phyloP scores from a whole-genome alignment of 1,284 basidiomycete species.

The Puccinia coronata region DNA sequence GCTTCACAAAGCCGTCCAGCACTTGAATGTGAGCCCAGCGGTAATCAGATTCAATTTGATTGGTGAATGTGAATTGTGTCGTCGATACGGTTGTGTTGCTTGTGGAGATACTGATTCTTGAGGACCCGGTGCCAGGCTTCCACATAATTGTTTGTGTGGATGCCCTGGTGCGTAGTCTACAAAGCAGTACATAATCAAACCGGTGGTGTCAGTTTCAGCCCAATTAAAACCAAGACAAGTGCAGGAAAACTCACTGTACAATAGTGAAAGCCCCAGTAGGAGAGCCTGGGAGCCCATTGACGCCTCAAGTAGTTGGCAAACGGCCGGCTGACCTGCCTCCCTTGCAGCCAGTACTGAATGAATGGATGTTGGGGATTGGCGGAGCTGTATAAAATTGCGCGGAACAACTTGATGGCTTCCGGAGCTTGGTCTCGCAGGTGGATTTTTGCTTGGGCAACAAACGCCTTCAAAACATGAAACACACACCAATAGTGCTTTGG shows the following conservation, averaged over 20 bases:
- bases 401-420: background rate
- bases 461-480: background rate
- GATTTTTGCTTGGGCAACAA: background rate
- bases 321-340: background rate
- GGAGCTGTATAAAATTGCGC: background rate
- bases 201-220: too few species aligned
- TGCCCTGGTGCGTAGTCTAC: too few species aligned
- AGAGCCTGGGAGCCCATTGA: background rate
- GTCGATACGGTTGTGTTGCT: too few species aligned
- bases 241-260: background rate
- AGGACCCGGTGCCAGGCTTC: too few species aligned
- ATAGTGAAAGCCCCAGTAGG: background rate
- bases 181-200: too few species aligned
- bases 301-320: background rate
- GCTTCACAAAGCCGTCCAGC: too few species aligned
- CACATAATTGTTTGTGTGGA: too few species aligned
- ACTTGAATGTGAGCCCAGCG: too few species aligned
- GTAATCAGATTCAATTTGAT: too few species aligned
- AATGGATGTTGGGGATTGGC: background rate
- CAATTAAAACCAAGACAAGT: too few species aligned
- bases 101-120: too few species aligned
- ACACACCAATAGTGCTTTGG: conserved; percentile 23
- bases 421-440: background rate
- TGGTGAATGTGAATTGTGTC: too few species aligned
- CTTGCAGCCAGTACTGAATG: background rate